These are phyloP conservation scores for Eragrostis nindensis DNA, from an alignment of 176 grass and related monocot genomes.

Conservation along the genomic window DNA sequence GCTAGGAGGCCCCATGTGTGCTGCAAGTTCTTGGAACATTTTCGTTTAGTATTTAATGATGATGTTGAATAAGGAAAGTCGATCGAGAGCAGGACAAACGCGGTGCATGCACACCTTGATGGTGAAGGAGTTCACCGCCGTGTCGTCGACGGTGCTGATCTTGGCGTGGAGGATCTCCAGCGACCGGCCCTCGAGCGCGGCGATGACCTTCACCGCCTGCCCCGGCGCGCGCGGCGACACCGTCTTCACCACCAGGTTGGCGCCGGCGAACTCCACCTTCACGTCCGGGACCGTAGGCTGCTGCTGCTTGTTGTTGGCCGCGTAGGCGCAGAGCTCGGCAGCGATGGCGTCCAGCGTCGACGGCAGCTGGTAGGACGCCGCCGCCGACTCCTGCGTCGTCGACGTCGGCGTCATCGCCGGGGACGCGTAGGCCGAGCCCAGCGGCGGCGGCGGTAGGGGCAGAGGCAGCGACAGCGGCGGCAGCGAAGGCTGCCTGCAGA, in stretches of 20 bases:
- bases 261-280: slow-evolving; percentile 83
- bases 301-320: not conserved
- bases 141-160: slow-evolving; percentile 72
- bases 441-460: not conserved
- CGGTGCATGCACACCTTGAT: slow-evolving; percentile 69
- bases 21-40: slow-evolving; percentile 12
- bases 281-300: slow-evolving; percentile 57
- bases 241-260: slow-evolving; percentile 86
- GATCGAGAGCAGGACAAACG: not conserved
- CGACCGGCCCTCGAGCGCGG: slow-evolving; percentile 67
- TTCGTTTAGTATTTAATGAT: not conserved
- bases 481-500: slow-evolving; percentile 13
- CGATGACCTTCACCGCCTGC: slow-evolving; percentile 74
- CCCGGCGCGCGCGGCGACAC: slow-evolving; percentile 66
- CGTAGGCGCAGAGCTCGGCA: slow-evolving; percentile 49
- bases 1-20: slow-evolving; percentile 6
- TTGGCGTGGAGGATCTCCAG: slow-evolving; percentile 85
- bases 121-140: slow-evolving; percentile 86
- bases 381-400: slow-evolving; percentile 5
- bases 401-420: slow-evolving; percentile 39
- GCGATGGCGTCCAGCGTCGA: slow-evolving; percentile 38
- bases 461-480: not conserved
- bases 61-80: not conserved
- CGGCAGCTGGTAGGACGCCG: slow-evolving; percentile 2
- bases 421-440: slow-evolving; percentile 39